Base-by-base conservation (phyloP, 345 rosid genomes). In the Conringia planisiliqua region DNA sequence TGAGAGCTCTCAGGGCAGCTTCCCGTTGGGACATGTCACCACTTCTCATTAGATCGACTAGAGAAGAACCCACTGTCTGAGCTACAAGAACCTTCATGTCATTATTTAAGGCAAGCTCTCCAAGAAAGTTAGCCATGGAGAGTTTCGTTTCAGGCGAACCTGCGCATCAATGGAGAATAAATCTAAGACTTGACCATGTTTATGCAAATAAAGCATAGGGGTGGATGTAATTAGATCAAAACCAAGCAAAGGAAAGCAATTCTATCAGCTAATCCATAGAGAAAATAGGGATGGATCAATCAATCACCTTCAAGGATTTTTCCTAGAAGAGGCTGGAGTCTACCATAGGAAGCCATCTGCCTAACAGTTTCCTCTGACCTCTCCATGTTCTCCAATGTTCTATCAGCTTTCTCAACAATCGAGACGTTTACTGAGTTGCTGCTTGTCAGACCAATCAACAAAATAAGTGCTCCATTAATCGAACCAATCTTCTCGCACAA, bases 401-500 rank as follows among this genome's bases (percentile, higher is more conserved):
- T 86, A 64, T 90, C 96, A 70, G 99, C 96, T 78, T 79, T 90
- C 79, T 94, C 96, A 82, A 94, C 95, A 16, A 97, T 86, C 42
- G 82, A 72, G 67, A 88, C 47, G 80, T 87, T 85, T 78, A 87
- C 97, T 1, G 97, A 91, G 60, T 90, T 88, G 86, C 97, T 91
- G 82, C 85, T 87, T 29, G 96, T 82, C 93, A 95, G 83, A 81
- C 99, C 96, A 76, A 91, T 91, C 85, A 95, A 81, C 61, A 95
- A 84, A 27, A 95, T 90, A 83, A 95, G 90, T 36, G 96, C 97
- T 72, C 99, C 99, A 82, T 90, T 88, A 27, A 89, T 52, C 13
- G 97, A 89, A 84, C 97, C 97, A 75, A 95, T 95, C 83, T 89
- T 95, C 80, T 95, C 96, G 70, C 89, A 87, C 82, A 95, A 85